Base-by-base conservation (phyloP, 176 grass and related monocot genomes). In the Phoenix roebelenii region DNA sequence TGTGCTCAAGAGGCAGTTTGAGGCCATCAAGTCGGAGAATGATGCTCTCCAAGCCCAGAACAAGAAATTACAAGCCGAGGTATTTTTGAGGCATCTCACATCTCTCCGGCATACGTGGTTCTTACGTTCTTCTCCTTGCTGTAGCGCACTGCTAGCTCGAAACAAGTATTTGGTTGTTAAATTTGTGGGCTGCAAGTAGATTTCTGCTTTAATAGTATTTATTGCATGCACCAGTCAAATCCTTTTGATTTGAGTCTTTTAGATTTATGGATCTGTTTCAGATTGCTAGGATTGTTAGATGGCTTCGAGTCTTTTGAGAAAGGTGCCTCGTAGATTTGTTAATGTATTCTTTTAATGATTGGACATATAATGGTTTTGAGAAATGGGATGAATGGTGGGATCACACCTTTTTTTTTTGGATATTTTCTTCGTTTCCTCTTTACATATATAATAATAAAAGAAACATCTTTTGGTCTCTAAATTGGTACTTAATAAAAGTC, bases 51-150 rank as follows among this genome's bases (percentile, higher is more conserved):
- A 44, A 56, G 52, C 52, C 52, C 52, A 44, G 10, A 68, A 68
- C 65, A 68, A 57, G 25, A 52, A 56, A 26, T 52, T 68, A n/a
- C 65, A 56, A 44, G 52, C 65, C 9, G 65, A 68, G 65, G 65
- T 68, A 32, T 55, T n/a, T n/a, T 18, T 20, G 9, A 5, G 53
- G 5, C 16, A 20, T 55, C 22, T 10, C 54, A 44, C 35, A 2
- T 44, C 35, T 12, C 35, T 44, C 9, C 2, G 35, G 10, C 2
- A 44, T 12, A 12, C 35, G 14, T 44, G 35, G 35, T 25, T 20
- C 4, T 15, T 59, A 0, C 7, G 4, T 58, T 28, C 15, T 58
- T 17, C 9, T 59, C 15, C 5, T 59, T 14, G 16, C 17, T 59
- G 35, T 14, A 20, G 20, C 12, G 35, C 10, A 44, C 5, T 16